A percentile compares a stretch with the other conserved stretches of the same genome.
Evolutionary conservation across 768 basidiomycete species (phyloP).

Genomic region (Russula griseocarnosa): DNA sequence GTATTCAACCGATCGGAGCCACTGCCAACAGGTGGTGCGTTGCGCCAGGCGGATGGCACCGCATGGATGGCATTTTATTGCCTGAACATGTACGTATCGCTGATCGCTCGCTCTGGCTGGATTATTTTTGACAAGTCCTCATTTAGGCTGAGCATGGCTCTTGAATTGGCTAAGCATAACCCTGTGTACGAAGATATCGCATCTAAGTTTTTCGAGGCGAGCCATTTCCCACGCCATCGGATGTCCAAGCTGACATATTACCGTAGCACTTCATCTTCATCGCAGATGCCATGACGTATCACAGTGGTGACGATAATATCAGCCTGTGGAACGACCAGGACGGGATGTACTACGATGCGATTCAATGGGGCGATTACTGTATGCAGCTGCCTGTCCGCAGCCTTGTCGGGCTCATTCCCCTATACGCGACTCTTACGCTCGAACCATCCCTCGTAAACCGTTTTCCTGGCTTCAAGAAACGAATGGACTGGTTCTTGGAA

Average conservation of each 20-base stretch:
- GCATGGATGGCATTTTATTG: slow-evolving; percentile 99
- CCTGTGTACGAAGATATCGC: slow-evolving; percentile 98
- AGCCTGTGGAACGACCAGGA: slow-evolving; percentile 96
- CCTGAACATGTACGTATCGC: slow-evolving; percentile 76
- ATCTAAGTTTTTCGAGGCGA: slow-evolving; percentile 91
- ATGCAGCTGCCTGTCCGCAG: slow-evolving; percentile 93
- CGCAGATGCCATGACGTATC: slow-evolving; percentile 96
- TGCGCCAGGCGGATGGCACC: slow-evolving; percentile 97
- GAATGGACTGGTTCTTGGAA: slow-evolving; percentile 98
- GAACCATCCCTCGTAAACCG: slow-evolving; percentile 86
- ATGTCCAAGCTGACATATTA: slow-evolving; percentile 8
- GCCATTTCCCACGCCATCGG: slow-evolving; percentile 13
- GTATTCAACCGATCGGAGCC: slow-evolving; percentile 98
- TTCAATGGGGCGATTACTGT: slow-evolving; percentile 77
- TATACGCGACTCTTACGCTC: slow-evolving; percentile 91
- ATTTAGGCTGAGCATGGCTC: slow-evolving; percentile 86
- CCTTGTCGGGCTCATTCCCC: slow-evolving; percentile 95
- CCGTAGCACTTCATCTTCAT: slow-evolving; percentile 94
- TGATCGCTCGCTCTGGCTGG: neutral
- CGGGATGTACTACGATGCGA: slow-evolving; percentile 98
- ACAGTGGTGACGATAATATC: slow-evolving; percentile 67
- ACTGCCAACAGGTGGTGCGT: slow-evolving; percentile 85
- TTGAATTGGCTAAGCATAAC: slow-evolving; percentile 97
- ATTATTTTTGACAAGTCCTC: slow-evolving; percentile 13
- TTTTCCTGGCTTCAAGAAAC: slow-evolving; percentile 97